Percentiles rank a stretch among this genome's conserved stretches.
These are phyloP conservation scores for Skeletonema tropicum DNA, from an alignment of 108 stramenopile species.

Conservation along the genomic window DNA sequence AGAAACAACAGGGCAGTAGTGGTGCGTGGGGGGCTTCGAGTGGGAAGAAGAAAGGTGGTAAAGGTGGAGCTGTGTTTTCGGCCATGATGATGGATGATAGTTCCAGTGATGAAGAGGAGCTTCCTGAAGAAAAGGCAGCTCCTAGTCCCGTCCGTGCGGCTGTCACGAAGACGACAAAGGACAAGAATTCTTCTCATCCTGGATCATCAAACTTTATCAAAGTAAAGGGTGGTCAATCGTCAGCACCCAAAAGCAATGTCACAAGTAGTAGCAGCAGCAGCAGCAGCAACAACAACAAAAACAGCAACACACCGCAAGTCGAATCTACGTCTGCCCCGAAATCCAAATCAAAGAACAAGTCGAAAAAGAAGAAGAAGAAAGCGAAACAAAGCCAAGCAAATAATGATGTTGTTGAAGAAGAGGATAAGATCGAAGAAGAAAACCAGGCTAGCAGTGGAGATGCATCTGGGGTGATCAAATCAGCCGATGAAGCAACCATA, in stretches of 20 bases:
- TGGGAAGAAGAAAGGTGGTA: conserved; percentile 43
- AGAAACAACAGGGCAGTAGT: conserved; percentile 24
- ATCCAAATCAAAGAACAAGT: conserved; percentile 13
- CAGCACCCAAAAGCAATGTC: background rate
- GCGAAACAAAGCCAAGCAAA: conserved; percentile 21
- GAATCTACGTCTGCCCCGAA: background rate
- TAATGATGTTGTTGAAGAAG: background rate
- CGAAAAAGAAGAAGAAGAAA: conserved; percentile 32
- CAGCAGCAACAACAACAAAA: background rate
- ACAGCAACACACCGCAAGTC: background rate
- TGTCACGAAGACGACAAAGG: background rate
- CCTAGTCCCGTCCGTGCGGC: background rate
- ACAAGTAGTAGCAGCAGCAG: no score
- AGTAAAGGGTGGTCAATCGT: background rate
- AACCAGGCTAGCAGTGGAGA: background rate
- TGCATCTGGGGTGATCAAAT: background rate
- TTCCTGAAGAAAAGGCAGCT: background rate
- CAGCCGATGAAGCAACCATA: conserved; percentile 14
- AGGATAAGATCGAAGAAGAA: background rate
- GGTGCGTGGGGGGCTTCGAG: conserved; percentile 30
- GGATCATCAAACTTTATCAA: conserved; percentile 1
- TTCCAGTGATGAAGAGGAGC: conserved; percentile 67
- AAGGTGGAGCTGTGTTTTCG: conserved; percentile 71
- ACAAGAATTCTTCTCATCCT: background rate
- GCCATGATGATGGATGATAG: conserved; percentile 92